Conservation (phyloP, 2,329 filamentous ascomycete species). For the Trichoderma breve region DNA sequence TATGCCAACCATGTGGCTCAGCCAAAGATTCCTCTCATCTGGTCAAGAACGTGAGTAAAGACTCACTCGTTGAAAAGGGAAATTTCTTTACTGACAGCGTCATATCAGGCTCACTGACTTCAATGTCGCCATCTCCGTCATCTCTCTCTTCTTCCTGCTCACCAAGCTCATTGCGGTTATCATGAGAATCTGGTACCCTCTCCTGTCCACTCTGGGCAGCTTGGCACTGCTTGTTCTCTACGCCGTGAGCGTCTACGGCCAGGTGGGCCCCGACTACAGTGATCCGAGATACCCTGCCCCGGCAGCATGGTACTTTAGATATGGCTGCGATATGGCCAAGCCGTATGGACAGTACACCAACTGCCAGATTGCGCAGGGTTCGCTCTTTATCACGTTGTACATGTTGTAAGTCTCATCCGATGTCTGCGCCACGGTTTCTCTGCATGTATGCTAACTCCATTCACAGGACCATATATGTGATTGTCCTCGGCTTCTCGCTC, state of each 20-base stretch:
- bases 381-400: conserved; percentile 61
- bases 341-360: conserved; percentile 53
- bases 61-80: neutral
- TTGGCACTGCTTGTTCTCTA: conserved; percentile 59
- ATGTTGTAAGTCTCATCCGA: conserved; percentile 59
- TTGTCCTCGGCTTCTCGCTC: conserved; percentile 58
- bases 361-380: conserved; percentile 67
- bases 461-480: conserved; percentile 48
- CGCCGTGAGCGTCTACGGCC: conserved; percentile 64
- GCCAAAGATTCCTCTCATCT: conserved; percentile 64
- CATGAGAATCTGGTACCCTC: conserved; percentile 68
- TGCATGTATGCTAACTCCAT: neutral
- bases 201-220: conserved; percentile 61
- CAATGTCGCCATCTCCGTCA: conserved; percentile 73
- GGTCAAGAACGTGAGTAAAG: conserved; percentile 66
- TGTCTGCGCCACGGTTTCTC: neutral
- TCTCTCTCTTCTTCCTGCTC: conserved; percentile 73
- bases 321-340: conserved; percentile 62
- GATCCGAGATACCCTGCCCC: conserved; percentile 61
- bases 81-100: conserved; percentile 15
- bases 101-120: conserved; percentile 65
- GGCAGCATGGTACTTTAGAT: conserved; percentile 72
- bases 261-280: conserved; percentile 70
- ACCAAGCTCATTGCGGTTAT: conserved; percentile 67
- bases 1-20: conserved; percentile 68